Conservation (phyloP, 2,329 filamentous ascomycete genomes). For the Penicillium carneum region DNA sequence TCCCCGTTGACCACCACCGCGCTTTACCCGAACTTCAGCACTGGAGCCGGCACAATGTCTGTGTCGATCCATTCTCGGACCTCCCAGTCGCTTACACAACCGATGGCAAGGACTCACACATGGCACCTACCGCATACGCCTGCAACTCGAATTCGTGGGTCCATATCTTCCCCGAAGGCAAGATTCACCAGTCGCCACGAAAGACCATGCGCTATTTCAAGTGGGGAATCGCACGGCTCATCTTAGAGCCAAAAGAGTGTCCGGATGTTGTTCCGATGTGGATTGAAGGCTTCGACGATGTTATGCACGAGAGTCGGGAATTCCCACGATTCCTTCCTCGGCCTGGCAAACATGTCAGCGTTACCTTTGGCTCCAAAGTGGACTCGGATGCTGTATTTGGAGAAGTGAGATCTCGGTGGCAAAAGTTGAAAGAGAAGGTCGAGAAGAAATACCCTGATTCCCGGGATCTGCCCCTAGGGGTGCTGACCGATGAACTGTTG, state of each 20-base stretch:
- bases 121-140: slow-evolving; percentile 74
- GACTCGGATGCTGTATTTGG: slow-evolving; percentile 79
- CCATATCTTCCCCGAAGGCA: slow-evolving; percentile 94
- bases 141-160: slow-evolving; percentile 80
- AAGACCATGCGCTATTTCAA: slow-evolving; percentile 94
- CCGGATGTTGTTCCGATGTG: slow-evolving; percentile 94
- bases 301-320: slow-evolving; percentile 83
- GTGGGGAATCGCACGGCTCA: slow-evolving; percentile 91
- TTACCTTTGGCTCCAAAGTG: slow-evolving; percentile 70
- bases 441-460: slow-evolving; percentile 55
- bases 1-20: slow-evolving; percentile 58
- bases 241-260: slow-evolving; percentile 85
- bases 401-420: slow-evolving; percentile 77
- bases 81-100: slow-evolving; percentile 52
- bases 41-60: slow-evolving; percentile 52
- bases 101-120: slow-evolving; percentile 59
- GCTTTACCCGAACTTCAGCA: slow-evolving; percentile 45
- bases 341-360: slow-evolving; percentile 67
- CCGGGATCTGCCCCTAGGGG: slow-evolving; percentile 56
- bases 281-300: slow-evolving; percentile 83
- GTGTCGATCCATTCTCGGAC: slow-evolving; percentile 58
- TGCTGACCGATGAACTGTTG: slow-evolving; percentile 70
- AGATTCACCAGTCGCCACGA: slow-evolving; percentile 83
- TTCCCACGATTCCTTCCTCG: slow-evolving; percentile 85
- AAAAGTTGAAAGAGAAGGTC: slow-evolving; percentile 64